These are phyloP conservation scores for Fusarium hostae DNA, from an alignment of 2,329 filamentous ascomycete species.

Conservation along the genomic window DNA sequence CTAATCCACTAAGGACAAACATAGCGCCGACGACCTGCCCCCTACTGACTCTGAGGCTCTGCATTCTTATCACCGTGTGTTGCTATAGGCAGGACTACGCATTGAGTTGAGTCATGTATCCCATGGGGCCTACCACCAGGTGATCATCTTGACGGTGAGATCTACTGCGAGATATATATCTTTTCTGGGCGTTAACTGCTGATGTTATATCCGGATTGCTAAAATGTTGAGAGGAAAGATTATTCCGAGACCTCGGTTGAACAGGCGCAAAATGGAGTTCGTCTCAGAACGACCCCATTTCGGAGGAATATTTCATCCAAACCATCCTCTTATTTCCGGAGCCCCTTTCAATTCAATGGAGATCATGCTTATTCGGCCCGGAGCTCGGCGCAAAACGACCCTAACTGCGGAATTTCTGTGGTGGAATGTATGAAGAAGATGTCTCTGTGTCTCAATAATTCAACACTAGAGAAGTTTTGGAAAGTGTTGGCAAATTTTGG, in stretches of 20 bases:
- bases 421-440: background rate
- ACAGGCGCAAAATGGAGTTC: background rate
- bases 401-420: background rate
- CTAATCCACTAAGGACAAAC: background rate
- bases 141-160: no score
- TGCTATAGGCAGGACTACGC: background rate
- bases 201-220: background rate
- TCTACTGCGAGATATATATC: fast-evolving
- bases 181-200: fast-evolving
- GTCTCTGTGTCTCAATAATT: background rate
- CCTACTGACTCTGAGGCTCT: background rate
- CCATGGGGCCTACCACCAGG: background rate
- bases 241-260: background rate
- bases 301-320: background rate
- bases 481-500: background rate
- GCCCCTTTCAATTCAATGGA: background rate
- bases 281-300: background rate
- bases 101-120: background rate
- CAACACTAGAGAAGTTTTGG: background rate
- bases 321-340: background rate
- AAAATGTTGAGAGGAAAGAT: background rate
- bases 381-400: background rate
- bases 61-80: fast-evolving
- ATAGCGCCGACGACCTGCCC: background rate
- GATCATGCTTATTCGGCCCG: background rate